These are phyloP conservation scores for Acanthamoeba triangularis DNA, from an alignment of 208 protist species.

Conservation along the genomic window DNA sequence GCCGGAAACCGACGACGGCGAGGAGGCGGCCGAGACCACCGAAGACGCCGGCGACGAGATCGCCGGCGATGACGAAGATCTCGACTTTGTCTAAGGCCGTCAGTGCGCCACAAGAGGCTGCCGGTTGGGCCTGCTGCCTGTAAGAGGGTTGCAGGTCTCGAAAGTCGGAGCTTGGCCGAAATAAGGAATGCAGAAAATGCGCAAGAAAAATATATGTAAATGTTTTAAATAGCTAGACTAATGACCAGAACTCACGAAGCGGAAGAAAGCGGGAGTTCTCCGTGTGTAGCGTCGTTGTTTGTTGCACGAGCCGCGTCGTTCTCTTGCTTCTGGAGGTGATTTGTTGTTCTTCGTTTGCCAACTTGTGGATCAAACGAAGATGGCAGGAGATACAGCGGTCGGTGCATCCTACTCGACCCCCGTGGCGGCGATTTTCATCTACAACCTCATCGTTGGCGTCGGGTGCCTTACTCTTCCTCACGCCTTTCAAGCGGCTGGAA, in stretches of 20 bases:
- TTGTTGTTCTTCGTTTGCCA: background rate
- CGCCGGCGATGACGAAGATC: background rate
- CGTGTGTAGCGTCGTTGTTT: too few species aligned
- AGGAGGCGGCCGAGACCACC: background rate
- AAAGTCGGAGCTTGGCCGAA: too few species aligned
- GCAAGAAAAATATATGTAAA: too few species aligned
- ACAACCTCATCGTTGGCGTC: constrained; percentile 87
- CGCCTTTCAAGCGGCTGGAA: constrained; percentile 82
- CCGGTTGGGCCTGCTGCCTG: background rate
- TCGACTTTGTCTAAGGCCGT: background rate
- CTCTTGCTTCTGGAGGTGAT: too few species aligned
- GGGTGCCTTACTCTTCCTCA: constrained; percentile 79
- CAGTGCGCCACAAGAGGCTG: background rate
- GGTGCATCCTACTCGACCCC: constrained; percentile 81
- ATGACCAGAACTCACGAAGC: too few species aligned
- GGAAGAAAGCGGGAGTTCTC: too few species aligned
- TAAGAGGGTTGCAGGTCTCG: background rate
- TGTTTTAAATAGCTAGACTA: too few species aligned
- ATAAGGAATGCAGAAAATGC: too few species aligned
- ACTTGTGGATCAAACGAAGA: background rate
- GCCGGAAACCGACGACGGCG: background rate
- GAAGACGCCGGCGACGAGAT: background rate
- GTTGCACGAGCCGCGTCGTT: too few species aligned
- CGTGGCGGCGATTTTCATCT: constrained; percentile 84
- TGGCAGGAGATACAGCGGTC: constrained; percentile 80